These are phyloP conservation scores for Trichoderma gamsii DNA, from an alignment of 495 filamentous ascomycete species.

Conservation along the genomic window DNA sequence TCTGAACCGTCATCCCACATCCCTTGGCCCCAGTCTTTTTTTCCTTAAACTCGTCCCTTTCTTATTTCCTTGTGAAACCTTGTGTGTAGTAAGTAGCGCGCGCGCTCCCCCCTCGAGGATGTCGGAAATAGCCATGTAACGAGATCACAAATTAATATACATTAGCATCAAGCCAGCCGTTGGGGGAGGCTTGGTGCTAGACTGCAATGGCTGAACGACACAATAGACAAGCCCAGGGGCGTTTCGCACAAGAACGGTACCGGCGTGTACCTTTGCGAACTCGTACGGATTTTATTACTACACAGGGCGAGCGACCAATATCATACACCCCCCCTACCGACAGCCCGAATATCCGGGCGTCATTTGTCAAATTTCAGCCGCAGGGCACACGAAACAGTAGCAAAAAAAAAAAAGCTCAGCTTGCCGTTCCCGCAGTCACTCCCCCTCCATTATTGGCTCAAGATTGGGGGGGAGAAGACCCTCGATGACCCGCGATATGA, in stretches of 20 bases:
- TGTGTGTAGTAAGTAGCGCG: no score
- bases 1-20: background rate
- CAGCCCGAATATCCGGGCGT: slow-evolving; percentile 4
- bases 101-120: no score
- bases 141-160: no score
- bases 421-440: background rate
- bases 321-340: background rate
- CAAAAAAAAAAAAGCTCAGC: background rate
- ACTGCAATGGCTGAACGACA: background rate
- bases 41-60: background rate
- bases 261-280: no score
- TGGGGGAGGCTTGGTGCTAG: no score
- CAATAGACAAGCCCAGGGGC: background rate
- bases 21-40: background rate
- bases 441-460: background rate
- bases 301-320: background rate
- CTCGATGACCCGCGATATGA: background rate
- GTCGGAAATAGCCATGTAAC: no score
- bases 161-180: no score
- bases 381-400: background rate
- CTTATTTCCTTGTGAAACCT: no score
- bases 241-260: background rate
- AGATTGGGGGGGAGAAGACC: background rate
- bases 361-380: background rate
- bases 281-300: no score